phyloP scores from a whole-genome alignment of 306 rosid species.

The Rubus parviflorus region DNA sequence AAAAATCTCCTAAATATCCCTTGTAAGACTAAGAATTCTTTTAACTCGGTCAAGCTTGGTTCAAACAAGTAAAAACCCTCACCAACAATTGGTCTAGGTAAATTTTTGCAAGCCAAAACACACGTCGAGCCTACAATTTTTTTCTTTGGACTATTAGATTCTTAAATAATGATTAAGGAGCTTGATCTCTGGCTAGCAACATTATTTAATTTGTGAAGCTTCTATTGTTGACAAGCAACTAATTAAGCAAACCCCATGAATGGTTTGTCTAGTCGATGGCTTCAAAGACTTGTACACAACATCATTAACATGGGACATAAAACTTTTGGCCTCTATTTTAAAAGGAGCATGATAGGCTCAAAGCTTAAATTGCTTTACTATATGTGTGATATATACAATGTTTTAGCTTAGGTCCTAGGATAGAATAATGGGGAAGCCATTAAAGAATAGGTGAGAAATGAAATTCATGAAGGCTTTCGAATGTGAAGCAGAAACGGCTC shows the following conservation, averaged over 20 bases:
- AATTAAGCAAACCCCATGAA: constrained; percentile 36
- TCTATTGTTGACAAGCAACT: constrained; percentile 51
- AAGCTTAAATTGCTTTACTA: constrained; percentile 14
- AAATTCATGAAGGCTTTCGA: constrained; percentile 15
- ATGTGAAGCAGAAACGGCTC: constrained; percentile 14
- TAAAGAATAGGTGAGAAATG: constrained; percentile 23
- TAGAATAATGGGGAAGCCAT: constrained; percentile 21
- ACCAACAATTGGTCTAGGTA: too few species aligned
- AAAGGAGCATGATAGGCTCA: background rate
- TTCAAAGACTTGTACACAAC: constrained; percentile 28
- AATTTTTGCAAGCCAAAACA: background rate
- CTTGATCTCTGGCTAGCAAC: constrained; percentile 6
- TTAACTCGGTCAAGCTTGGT: too few species aligned
- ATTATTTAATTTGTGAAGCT: constrained; percentile 27
- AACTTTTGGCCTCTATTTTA: constrained; percentile 22
- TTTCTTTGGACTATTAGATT: background rate
- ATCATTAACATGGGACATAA: constrained; percentile 30
- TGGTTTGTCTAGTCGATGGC: constrained; percentile 29
- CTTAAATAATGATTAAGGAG: constrained; percentile 19
- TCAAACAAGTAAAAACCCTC: too few species aligned
- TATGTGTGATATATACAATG: constrained; percentile 23
- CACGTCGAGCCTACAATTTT: too few species aligned
- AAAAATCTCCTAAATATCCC: too few species aligned
- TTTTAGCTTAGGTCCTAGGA: background rate
- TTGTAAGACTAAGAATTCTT: too few species aligned